Evolutionary conservation across 2,329 filamentous ascomycete genomes (phyloP), one percentile per base, ranked within the genome.

Genomic region (Pseudogymnoascus sp.): DNA sequence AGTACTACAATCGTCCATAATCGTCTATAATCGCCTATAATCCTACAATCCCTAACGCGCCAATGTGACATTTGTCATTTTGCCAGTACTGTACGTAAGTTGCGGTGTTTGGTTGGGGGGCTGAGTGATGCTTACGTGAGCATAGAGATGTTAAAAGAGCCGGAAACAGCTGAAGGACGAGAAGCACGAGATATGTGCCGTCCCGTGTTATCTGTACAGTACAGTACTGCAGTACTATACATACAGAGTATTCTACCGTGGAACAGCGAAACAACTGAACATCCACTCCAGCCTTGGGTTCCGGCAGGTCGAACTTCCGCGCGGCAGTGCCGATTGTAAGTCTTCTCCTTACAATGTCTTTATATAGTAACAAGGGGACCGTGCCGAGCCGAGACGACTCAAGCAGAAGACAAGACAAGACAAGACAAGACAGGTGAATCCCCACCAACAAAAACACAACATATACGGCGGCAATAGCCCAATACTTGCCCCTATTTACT

Each of bases 81-180:
- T 28, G 41, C 6, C 6, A 9, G 2, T 3, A 50, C 8, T 28
- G 43, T 53, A 53, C 43, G 43, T 53, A 18, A 53, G n/a, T 30
- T 53, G 25, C n/a, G 25, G 43, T 53, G 43, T 53, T 30, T 53
- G 22, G 43, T 50, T 47, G 41, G 25, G 43, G 43, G 43, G 43
- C 43, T 53, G 43, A 53, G 43, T n/a, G 12, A n/a, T 53, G 43
- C 43, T 53, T 53, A 53, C 43, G 43, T 53, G 43, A 53, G 43
- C 25, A 12, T 25, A 30, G 15, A n/a, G 25, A 15, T 30, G 25
- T 12, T 53, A 18, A 18, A 18, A 18, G 43, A 30, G 43, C 43
- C 25, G 25, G 43, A 30, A 30, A 30, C 4, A 25, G 43, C 43
- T 28, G 41, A 14, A 28, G 25, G 25, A 30, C 6, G 43, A n/a